Evolutionary conservation across 2,329 filamentous ascomycete genomes (phyloP), one percentile per base, ranked within the genome.

Genomic region (Penicillium sp.): DNA sequence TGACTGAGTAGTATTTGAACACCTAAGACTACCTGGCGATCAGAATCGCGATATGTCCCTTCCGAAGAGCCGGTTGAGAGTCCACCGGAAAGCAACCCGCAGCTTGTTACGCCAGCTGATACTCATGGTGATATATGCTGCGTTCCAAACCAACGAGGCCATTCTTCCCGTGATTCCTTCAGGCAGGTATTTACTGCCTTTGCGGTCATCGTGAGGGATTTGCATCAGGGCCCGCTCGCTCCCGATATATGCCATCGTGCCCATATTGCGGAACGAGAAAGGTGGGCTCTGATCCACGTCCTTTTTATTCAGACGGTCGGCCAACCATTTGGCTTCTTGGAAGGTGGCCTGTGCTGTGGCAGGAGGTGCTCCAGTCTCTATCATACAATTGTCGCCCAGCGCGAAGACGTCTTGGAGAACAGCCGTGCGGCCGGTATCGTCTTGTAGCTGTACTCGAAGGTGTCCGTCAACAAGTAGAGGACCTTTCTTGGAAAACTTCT

Each of bases 211-310:
- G 6, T 71, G 67, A 1, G 75, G 74, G 14, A 77, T 69, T 64
- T 86, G 83, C 69, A 86, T 76, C 49, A 86, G 69, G 0, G 82
- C 84, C 31, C 79, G 81, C 66, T 79, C 81, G 26, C 80, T 79
- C 0, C 84, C 84, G 18, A 86, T 76, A 51, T 86, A 86, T 0
- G 84, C 83, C 73, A 87, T 75, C 3, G 82, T 79, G 2, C 83
- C 84, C 51, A 85, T 67, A 57, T 85, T 81, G 29, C 76, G 78
- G 71, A 81, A 86, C 1, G 77, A 79, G 65, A 86, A 86, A 6
- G 74, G 68, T 1, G 67, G 55, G 1, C 59, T 57, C 4, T 54
- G 55, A 37, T 60, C 56, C 1, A 74, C 53, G 41, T 82, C 77
- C n/a, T 69, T 69, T 40, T 78, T 77, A 65, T 86, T 85, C 25